Conservation (phyloP, 768 basidiomycete species). For the Heimioporus sp. region DNA sequence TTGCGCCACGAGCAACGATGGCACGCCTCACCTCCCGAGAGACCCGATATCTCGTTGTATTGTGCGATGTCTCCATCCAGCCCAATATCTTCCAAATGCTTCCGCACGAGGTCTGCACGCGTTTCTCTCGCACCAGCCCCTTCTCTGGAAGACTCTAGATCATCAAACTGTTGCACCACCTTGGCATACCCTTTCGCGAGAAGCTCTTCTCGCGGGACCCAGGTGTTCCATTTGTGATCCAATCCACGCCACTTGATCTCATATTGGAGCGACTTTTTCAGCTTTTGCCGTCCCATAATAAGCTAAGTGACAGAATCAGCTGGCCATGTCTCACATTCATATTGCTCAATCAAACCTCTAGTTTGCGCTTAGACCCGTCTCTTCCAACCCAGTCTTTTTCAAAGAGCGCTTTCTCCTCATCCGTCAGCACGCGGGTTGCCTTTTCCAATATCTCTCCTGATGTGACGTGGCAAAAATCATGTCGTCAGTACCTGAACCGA, state of each 20-base stretch:
- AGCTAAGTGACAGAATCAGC: slow-evolving; percentile 43
- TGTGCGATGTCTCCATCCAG: slow-evolving; percentile 97
- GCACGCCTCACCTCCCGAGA: slow-evolving; percentile 74
- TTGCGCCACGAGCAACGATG: slow-evolving; percentile 7
- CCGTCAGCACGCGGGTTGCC: slow-evolving; percentile 84
- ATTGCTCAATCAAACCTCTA: slow-evolving; percentile 61
- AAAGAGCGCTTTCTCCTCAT: slow-evolving; percentile 74
- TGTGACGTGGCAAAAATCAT: slow-evolving; percentile 10
- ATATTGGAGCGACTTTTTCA: slow-evolving; percentile 94
- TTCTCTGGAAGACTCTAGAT: slow-evolving; percentile 93
- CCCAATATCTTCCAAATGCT: slow-evolving; percentile 93
- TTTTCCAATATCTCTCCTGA: slow-evolving; percentile 89
- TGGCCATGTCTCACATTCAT: slow-evolving; percentile 6
- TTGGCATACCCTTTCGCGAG: slow-evolving; percentile 86
- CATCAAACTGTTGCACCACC: slow-evolving; percentile 91
- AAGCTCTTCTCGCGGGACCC: slow-evolving; percentile 87
- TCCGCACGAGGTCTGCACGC: slow-evolving; percentile 73
- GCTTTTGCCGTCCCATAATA: slow-evolving; percentile 93
- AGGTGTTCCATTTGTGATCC: slow-evolving; percentile 86
- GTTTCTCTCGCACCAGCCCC: slow-evolving; percentile 93
- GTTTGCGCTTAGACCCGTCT: slow-evolving; percentile 85
- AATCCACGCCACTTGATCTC: slow-evolving; percentile 86
- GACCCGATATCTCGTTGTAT: slow-evolving; percentile 93
- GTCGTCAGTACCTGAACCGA: slow-evolving; percentile 6
- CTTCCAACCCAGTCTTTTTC: slow-evolving; percentile 89